Conservation (phyloP, 1,284 basidiomycete species). For the Trametes pubescens region DNA sequence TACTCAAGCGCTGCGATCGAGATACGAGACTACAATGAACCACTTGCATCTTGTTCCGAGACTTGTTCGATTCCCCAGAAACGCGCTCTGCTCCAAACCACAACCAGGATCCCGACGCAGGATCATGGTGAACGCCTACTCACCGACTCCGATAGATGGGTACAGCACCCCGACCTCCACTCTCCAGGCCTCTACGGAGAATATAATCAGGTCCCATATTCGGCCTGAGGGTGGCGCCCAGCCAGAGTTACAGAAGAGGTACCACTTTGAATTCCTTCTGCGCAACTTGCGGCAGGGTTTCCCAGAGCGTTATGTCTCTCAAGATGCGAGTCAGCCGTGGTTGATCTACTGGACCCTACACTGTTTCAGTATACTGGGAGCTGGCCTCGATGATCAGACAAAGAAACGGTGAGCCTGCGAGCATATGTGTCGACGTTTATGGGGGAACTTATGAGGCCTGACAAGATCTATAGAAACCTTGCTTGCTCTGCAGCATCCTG, state of each 20-base stretch:
- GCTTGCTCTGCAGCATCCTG: conserved; percentile 78
- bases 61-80: neutral
- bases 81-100: neutral
- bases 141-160: conserved; percentile 58
- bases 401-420: conserved; percentile 68
- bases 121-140: conserved; percentile 8
- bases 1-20: neutral
- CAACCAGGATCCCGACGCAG: neutral
- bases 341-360: conserved; percentile 92
- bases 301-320: conserved; percentile 76
- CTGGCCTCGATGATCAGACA: conserved; percentile 77
- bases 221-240: conserved; percentile 38
- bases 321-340: conserved; percentile 95
- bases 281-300: conserved; percentile 80
- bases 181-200: conserved; percentile 75
- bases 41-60: no score
- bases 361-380: conserved; percentile 79
- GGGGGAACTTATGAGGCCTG: neutral
- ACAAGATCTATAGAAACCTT: conserved; percentile 82
- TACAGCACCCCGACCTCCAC: conserved; percentile 70
- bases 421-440: no score
- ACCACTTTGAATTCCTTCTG: conserved; percentile 74
- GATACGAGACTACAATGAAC: no score
- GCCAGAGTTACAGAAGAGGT: conserved; percentile 57
- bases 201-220: conserved; percentile 59